These are phyloP conservation scores for Microbotryum lychnidis-dioicae DNA, from an alignment of 1,284 basidiomycete species.

Conservation along the genomic window DNA sequence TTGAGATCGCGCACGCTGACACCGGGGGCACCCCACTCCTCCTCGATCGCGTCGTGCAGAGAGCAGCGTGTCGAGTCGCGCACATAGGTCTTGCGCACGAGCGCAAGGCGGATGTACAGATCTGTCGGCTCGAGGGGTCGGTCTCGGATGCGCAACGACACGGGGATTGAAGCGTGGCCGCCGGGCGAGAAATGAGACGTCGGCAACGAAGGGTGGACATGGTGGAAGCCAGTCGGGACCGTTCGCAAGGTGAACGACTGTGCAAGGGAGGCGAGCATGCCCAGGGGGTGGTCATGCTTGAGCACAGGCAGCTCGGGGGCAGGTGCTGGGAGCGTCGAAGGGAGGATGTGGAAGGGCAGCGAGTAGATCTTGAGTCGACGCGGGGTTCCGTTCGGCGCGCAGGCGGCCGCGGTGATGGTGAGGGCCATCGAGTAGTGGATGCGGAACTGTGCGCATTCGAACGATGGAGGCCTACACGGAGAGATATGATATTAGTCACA, in stretches of 20 bases:
- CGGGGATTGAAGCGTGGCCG: slow-evolving; percentile 34
- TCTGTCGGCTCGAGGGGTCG: slow-evolving; percentile 37
- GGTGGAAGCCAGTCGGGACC: slow-evolving; percentile 34
- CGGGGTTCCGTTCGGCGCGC: slow-evolving; percentile 31
- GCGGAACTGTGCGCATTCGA: slow-evolving; percentile 35
- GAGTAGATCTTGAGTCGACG: slow-evolving; percentile 36
- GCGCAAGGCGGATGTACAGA: slow-evolving; percentile 37
- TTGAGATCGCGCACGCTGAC: slow-evolving; percentile 23
- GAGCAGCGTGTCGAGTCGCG: slow-evolving; percentile 32
- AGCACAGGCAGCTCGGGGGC: slow-evolving; percentile 33
- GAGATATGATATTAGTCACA: slow-evolving; percentile 33
- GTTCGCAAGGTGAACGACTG: slow-evolving; percentile 31
- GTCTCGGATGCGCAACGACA: slow-evolving; percentile 36
- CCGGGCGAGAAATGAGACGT: slow-evolving; percentile 36
- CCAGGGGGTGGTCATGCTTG: slow-evolving; percentile 33
- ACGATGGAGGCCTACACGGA: slow-evolving; percentile 34
- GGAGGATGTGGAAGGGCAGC: slow-evolving; percentile 37
- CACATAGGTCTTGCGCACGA: slow-evolving; percentile 37
- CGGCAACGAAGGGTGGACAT: slow-evolving; percentile 36
- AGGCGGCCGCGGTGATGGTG: slow-evolving; percentile 32
- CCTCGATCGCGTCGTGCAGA: slow-evolving; percentile 25
- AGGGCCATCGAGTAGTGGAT: slow-evolving; percentile 39
- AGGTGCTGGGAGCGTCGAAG: slow-evolving; percentile 34
- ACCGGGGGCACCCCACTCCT: slow-evolving; percentile 27
- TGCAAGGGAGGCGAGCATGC: slow-evolving; percentile 30